phyloP scores from a whole-genome alignment of 2,329 filamentous ascomycete genomes.

The Neonectria faginata region DNA sequence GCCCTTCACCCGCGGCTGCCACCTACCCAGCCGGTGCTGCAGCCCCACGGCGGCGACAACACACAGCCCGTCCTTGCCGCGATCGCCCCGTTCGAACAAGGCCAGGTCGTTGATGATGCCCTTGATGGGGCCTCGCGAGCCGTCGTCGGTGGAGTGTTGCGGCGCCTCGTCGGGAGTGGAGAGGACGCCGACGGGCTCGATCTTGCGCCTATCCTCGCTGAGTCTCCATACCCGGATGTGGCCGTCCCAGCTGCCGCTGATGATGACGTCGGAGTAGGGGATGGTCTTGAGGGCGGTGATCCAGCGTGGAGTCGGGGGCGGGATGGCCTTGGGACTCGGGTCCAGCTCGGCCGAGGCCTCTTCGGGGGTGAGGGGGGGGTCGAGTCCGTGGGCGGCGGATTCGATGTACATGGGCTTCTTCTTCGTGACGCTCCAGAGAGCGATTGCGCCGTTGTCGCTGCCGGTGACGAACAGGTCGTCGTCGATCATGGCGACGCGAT shows the following conservation, averaged over 20 bases:
- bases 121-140: constrained; percentile 59
- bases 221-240: constrained; percentile 87
- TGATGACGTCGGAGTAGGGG: constrained; percentile 89
- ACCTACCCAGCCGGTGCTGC: constrained; percentile 86
- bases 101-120: constrained; percentile 91
- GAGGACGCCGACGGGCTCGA: constrained; percentile 78
- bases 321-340: constrained; percentile 69
- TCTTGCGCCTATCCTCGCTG: constrained; percentile 81
- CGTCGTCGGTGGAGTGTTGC: constrained; percentile 44
- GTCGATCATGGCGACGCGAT: constrained; percentile 90
- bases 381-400: constrained; percentile 85
- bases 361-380: constrained; percentile 74
- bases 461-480: constrained; percentile 92
- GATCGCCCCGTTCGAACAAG: constrained; percentile 85
- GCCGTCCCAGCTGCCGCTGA: constrained; percentile 94
- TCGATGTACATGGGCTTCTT: constrained; percentile 92
- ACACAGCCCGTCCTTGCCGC: constrained; percentile 81
- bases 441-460: constrained; percentile 88
- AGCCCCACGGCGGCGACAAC: constrained; percentile 88
- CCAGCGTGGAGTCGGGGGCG: constrained; percentile 80
- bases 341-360: constrained; percentile 79
- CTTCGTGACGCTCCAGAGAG: constrained; percentile 89
- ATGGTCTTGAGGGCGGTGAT: constrained; percentile 90
- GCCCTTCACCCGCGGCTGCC: constrained; percentile 72
- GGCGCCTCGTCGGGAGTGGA: constrained; percentile 53